Evolutionary conservation across 257 asterid species (phyloP), one percentile per base, ranked within the genome.

Genomic region (Paraleonurus japonicus): DNA sequence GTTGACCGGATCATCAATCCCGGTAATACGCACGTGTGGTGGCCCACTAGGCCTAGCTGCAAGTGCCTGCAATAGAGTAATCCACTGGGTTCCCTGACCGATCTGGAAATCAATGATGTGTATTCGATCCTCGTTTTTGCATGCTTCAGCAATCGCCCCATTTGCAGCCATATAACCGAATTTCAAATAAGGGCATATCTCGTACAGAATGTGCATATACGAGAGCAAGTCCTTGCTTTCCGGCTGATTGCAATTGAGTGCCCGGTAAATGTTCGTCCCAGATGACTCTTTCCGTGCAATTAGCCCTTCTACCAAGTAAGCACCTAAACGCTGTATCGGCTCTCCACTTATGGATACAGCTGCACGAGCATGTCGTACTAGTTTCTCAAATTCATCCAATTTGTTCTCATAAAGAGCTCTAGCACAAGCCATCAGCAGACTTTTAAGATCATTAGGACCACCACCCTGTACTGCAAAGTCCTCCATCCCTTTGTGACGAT

Each of bases 161-260:
- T 89, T 93, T 9, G 98, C 98, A 20, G 95, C 97, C 98, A 93
- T 90, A 63, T 93, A 93, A 7, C 98, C 98, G 27, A 90, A 93
- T 55, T 93, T 93, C 65, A 93, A 65, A 79, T 90, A 93, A 19
- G 97, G 98, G n/a, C 98, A 90, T 47, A 89, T 72, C 75, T 90
- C 98, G 12, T 93, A 90, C 8, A 90, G 84, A 61, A 87, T 87
- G 77, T 86, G 96, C 98, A 90, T 90, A 76, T 86, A 90, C 13
- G 95, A 81, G 13, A 93, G 89, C 60, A 93, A 76, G 60, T 90
- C 98, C 73, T 77, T 78, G 73, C 95, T 83, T 3, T 78, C 85
- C 0, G 98, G 98, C 81, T 85, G 85, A 35, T 89, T 83, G 81
- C 98, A 89, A 72, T 84, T 86, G 8, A 93, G 81, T 35, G 96